Percentiles rank a stretch among this genome's conserved stretches.
Evolutionary conservation across 768 basidiomycete species (phyloP).

Genomic region (Tylopilus sp.): DNA sequence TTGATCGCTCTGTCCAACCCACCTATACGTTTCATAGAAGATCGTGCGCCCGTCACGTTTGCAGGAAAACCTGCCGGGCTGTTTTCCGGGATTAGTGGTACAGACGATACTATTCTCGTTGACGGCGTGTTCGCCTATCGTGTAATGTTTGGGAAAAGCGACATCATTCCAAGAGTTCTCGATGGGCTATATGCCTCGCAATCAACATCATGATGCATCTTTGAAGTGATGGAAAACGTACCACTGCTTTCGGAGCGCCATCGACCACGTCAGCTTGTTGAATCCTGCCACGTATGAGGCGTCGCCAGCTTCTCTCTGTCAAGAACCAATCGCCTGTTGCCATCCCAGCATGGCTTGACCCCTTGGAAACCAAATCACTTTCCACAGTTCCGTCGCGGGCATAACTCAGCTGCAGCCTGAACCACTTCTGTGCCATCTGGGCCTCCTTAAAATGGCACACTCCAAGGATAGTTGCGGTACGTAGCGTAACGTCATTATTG

Average conservation of each 20-base stretch:
- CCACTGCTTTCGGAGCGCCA: not conserved
- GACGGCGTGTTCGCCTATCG: too few relatives aligned
- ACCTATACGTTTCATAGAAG: too few relatives aligned
- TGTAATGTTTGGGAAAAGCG: too few relatives aligned
- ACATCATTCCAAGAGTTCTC: too few relatives aligned
- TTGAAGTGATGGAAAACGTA: not conserved
- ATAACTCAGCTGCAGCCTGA: not conserved
- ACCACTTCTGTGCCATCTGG: slow-evolving; percentile 3
- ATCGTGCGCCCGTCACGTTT: too few relatives aligned
- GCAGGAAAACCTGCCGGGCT: too few relatives aligned
- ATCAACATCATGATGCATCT: too few relatives aligned
- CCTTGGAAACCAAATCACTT: not conserved
- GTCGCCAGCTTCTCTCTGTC: slow-evolving; percentile 5
- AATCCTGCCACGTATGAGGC: slow-evolving; percentile 1
- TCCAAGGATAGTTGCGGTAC: not conserved
- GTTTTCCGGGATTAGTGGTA: too few relatives aligned
- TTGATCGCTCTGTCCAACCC: too few relatives aligned
- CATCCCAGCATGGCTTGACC: not conserved
- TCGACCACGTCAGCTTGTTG: not conserved
- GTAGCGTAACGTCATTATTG: not conserved
- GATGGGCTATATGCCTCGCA: too few relatives aligned
- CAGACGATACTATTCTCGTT: too few relatives aligned
- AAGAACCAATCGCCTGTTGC: slow-evolving; percentile 1
- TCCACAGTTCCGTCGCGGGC: slow-evolving; percentile 1
- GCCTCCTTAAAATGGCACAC: not conserved